Base-by-base conservation (phyloP, 768 basidiomycete species). In the Suillus variegatus region DNA sequence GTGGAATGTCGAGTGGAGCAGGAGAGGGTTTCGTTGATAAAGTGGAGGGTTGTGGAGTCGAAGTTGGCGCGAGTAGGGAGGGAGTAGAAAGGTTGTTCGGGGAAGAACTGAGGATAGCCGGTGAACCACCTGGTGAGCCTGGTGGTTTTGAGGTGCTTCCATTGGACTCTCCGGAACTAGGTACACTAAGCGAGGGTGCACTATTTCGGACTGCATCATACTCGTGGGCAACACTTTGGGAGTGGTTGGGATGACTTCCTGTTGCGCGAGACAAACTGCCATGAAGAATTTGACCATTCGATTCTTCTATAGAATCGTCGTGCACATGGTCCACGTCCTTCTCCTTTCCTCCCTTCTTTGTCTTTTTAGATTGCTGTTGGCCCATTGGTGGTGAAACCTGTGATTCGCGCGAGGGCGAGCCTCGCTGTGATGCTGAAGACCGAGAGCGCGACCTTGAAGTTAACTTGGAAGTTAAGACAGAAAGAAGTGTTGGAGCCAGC, bases 401-500 rank as follows among this genome's bases (percentile, higher is more conserved):
- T 46, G 80, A 67, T 38, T 75, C 64, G 44, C 75, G 49, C 1
- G 78, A 61, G 2, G 81, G 80, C 18, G 86, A 80, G 69, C 82
- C 80, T 67, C 88, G 87, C 75, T 86, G 86, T 55, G 91, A 90
- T 76, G 86, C 86, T 44, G 89, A 88, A 64, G 91, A 92, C 74
- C 90, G 88, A 46, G 88, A 82, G 80, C 92, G 83, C 71, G 87
- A 85, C 84, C 85, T 89, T 70, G 88, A 85, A 43, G 64, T 69
- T 64, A 91, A 82, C 77, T 89, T 84, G 67, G 87, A 88, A 67
- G 90, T 84, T 68, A 93, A 85, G 51, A 87, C 90, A 73, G 91
- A 89, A 74, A 93, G 82, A 57, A 93, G 84, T 73, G 91, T 89
- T 56, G 91, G 91, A 80, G 92, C 92, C 92, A 93, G 91, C 76